These are phyloP conservation scores for Cardiospermum halicacabum DNA, from an alignment of 345 rosid species.

Conservation along the genomic window DNA sequence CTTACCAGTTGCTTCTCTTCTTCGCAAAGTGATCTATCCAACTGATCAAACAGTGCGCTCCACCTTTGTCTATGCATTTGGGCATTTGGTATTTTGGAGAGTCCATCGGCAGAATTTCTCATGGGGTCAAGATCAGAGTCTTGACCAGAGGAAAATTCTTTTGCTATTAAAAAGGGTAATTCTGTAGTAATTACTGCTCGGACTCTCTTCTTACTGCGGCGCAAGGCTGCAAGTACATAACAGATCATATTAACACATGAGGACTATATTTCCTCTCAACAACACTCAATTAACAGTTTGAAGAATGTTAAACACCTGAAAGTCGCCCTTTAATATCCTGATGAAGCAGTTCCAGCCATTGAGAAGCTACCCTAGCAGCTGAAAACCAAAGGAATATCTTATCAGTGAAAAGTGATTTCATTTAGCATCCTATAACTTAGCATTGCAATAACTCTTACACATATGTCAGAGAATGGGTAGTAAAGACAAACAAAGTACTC, in stretches of 20 bases:
- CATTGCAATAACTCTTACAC: neutral
- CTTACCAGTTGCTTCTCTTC: slow-evolving; percentile 88
- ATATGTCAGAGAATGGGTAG: neutral
- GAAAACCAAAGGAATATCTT: slow-evolving; percentile 25
- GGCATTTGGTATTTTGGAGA: slow-evolving; percentile 27
- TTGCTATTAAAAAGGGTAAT: slow-evolving; percentile 62
- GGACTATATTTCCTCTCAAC: slow-evolving; percentile 2
- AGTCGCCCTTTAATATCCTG: slow-evolving; percentile 93
- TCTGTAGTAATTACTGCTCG: slow-evolving; percentile 67
- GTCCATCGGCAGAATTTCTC: slow-evolving; percentile 28
- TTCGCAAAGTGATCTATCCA: slow-evolving; percentile 66
- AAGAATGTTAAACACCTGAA: slow-evolving; percentile 44
- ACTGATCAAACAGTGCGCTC: slow-evolving; percentile 67
- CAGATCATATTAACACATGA: slow-evolving; percentile 8
- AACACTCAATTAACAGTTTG: neutral
- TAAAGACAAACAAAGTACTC: slow-evolving; percentile 6
- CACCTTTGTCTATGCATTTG: slow-evolving; percentile 61
- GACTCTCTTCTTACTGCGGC: slow-evolving; percentile 89
- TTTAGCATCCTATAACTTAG: slow-evolving; percentile 3
- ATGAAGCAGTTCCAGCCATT: slow-evolving; percentile 90
- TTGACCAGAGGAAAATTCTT: slow-evolving; percentile 61
- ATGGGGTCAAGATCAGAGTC: slow-evolving; percentile 24
- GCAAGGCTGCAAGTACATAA: slow-evolving; percentile 53
- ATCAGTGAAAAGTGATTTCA: slow-evolving; percentile 24
- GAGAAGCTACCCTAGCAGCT: slow-evolving; percentile 92